phyloP scores from a whole-genome alignment of 768 basidiomycete species.

The Rhodocollybia butyracea region DNA sequence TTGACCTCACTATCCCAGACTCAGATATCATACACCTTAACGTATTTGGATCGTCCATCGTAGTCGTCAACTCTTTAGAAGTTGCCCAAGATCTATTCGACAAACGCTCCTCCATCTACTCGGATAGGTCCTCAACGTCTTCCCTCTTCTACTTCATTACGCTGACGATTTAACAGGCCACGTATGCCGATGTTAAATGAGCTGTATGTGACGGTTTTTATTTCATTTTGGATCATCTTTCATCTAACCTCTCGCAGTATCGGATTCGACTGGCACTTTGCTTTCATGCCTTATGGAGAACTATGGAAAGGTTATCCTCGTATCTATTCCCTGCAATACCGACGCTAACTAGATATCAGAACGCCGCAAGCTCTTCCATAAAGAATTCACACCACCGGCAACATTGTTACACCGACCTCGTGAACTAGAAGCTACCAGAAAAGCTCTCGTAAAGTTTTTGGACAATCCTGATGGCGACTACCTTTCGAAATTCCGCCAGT shows the following conservation, averaged over 20 bases:
- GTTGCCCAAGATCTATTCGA: slow-evolving; percentile 15
- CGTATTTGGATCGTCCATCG: slow-evolving; percentile 16
- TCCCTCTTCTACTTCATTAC: neutral
- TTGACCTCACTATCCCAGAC: slow-evolving; percentile 2
- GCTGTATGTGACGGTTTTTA: slow-evolving; percentile 9
- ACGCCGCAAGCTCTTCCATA: slow-evolving; percentile 15
- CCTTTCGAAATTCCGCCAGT: too few species aligned
- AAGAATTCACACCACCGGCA: slow-evolving; percentile 12
- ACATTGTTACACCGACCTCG: slow-evolving; percentile 6
- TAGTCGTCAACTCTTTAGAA: slow-evolving; percentile 16
- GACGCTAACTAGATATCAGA: too few species aligned
- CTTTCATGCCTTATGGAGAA: slow-evolving; percentile 17
- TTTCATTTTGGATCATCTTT: too few species aligned
- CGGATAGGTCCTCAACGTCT: slow-evolving; percentile 17
- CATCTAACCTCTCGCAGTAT: slow-evolving; percentile 7
- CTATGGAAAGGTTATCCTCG: too few species aligned
- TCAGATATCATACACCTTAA: slow-evolving; percentile 16
- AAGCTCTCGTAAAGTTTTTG: slow-evolving; percentile 14
- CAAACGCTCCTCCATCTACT: slow-evolving; percentile 16
- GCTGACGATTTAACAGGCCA: slow-evolving; percentile 8
- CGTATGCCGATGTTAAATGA: slow-evolving; percentile 19
- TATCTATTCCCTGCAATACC: too few species aligned
- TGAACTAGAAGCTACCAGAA: slow-evolving; percentile 14
- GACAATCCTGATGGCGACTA: slow-evolving; percentile 8
- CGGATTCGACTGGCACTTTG: slow-evolving; percentile 19